Percentiles rank a stretch among this genome's conserved stretches.
Conservation (phyloP, 257 asterid species). For the Capsicum baccatum region DNA sequence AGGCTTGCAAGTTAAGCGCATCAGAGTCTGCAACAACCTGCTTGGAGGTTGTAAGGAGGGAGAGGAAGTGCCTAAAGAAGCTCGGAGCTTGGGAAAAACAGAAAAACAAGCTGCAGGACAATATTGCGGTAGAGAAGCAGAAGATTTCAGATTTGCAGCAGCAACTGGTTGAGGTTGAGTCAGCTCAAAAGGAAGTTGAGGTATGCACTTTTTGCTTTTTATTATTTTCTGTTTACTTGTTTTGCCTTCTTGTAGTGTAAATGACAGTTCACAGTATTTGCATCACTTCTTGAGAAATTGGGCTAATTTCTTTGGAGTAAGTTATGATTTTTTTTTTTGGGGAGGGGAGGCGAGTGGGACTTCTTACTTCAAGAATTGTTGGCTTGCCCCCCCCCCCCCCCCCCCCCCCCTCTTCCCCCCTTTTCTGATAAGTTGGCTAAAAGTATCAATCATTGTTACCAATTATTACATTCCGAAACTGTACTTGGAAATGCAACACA, state of each 20-base stretch:
- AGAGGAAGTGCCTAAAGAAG: conserved; percentile 37
- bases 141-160: conserved; percentile 58
- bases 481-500: neutral
- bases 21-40: conserved; percentile 72
- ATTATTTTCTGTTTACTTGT: neutral
- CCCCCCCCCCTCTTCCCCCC: neutral
- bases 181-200: conserved; percentile 68
- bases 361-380: neutral
- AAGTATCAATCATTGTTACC: neutral
- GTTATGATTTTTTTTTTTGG: too few relatives aligned
- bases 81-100: neutral
- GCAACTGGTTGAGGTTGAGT: conserved; percentile 65
- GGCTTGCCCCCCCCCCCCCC: neutral
- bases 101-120: conserved; percentile 68
- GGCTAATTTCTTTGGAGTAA: neutral
- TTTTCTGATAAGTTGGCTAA: neutral
- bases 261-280: neutral
- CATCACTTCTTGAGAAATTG: neutral
- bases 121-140: conserved; percentile 62
- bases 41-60: conserved; percentile 79
- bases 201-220: conserved; percentile 38
- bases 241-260: too few relatives aligned
- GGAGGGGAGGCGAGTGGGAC: too few relatives aligned
- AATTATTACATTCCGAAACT: neutral
- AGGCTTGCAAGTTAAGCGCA: conserved; percentile 80